Evolutionary conservation across 108 stramenopile species (phyloP).

Genomic region (Stephanodiscus triporus): DNA sequence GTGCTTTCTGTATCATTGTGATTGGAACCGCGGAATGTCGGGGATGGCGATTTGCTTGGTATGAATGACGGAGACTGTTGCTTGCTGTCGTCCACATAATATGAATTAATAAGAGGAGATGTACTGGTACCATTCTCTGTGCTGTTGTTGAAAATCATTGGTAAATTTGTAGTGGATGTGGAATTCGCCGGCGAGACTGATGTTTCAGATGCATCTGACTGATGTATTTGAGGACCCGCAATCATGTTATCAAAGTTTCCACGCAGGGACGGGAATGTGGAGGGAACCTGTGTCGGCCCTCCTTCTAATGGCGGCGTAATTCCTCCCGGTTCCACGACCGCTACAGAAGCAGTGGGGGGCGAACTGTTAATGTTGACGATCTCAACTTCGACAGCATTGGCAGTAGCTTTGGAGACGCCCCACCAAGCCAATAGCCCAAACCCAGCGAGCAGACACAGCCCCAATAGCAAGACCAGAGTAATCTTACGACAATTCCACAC

Average conservation of each 20-base stretch:
- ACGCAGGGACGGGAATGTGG: constrained; percentile 17
- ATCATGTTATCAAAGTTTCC: no score
- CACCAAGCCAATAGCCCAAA: constrained; percentile 23
- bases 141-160: not conserved
- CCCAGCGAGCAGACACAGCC: constrained; percentile 11
- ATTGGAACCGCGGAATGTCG: not conserved
- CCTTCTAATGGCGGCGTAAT: constrained; percentile 1
- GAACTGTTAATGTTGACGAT: not conserved
- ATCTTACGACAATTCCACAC: constrained; percentile 53
- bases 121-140: not conserved
- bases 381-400: not conserved
- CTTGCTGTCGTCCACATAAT: not conserved
- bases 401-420: constrained; percentile 7
- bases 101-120: not conserved
- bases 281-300: constrained; percentile 16
- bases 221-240: no score
- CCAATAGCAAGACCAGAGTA: constrained; percentile 9
- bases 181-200: not conserved
- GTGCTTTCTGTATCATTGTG: not conserved
- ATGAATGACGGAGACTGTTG: not conserved
- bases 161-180: not conserved
- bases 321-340: constrained; percentile 1
- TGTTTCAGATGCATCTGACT: no score
- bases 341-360: constrained; percentile 8
- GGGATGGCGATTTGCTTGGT: not conserved